Conservation (phyloP, 768 basidiomycete genomes). For the Leccinum aurantiacum region DNA sequence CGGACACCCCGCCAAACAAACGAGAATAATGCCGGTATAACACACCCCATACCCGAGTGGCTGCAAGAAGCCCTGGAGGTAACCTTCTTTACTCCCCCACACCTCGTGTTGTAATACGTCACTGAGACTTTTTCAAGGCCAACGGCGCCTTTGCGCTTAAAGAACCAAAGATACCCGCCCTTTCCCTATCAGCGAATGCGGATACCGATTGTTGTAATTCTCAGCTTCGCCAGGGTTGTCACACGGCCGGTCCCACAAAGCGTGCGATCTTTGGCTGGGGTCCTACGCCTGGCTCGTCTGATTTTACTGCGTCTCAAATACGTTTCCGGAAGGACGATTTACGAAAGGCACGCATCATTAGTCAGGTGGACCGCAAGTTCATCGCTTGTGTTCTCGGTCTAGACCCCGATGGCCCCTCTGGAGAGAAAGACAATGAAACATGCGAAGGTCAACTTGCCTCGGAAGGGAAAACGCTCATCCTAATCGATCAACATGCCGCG, state of each 20-base stretch:
- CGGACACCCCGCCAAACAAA: slow-evolving; percentile 3
- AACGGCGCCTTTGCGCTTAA: slow-evolving; percentile 54
- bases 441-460: slow-evolving; percentile 19
- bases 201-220: slow-evolving; percentile 12
- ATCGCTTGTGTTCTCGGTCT: slow-evolving; percentile 65
- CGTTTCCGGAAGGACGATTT: slow-evolving; percentile 58
- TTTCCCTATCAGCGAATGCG: slow-evolving; percentile 17
- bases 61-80: slow-evolving; percentile 61
- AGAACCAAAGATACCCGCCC: slow-evolving; percentile 48
- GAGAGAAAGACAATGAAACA: slow-evolving; percentile 15
- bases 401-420: slow-evolving; percentile 16
- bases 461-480: slow-evolving; percentile 47
- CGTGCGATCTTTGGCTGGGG: slow-evolving; percentile 9
- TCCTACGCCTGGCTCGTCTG: slow-evolving; percentile 14
- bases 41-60: slow-evolving; percentile 55
- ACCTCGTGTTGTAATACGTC: slow-evolving; percentile 2
- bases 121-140: slow-evolving; percentile 37
- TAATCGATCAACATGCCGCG: slow-evolving; percentile 98
- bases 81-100: slow-evolving; percentile 20
- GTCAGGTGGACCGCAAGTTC: slow-evolving; percentile 91
- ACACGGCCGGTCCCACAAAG: slow-evolving; percentile 10
- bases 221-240: slow-evolving; percentile 13
- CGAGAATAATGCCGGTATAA: slow-evolving; percentile 10
- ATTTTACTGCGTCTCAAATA: slow-evolving; percentile 23
- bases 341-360: slow-evolving; percentile 56